Evolutionary conservation across 2,329 filamentous ascomycete genomes (phyloP).

Genomic region (Epicoccum sorghinum): DNA sequence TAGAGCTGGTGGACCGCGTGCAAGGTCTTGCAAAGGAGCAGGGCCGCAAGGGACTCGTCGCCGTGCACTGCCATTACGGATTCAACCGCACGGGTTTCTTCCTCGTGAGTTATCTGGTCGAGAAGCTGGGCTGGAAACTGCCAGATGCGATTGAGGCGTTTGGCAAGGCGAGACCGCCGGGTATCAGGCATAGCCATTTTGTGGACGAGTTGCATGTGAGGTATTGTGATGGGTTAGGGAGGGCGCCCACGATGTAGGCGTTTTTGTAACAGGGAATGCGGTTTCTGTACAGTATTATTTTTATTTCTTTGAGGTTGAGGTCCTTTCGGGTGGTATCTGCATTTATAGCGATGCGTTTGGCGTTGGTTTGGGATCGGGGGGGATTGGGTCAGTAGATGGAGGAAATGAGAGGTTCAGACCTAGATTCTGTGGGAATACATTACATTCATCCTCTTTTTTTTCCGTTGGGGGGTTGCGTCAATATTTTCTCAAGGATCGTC

Average conservation of each 20-base stretch:
- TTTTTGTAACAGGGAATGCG: too few species aligned
- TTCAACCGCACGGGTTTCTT: constrained; percentile 95
- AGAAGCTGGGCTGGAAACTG: constrained; percentile 73
- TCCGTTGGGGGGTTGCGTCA: too few species aligned
- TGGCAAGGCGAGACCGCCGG: constrained; percentile 72
- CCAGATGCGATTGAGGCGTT: constrained; percentile 82
- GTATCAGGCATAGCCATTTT: constrained; percentile 90
- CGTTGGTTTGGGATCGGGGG: neutral
- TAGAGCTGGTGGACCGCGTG: constrained; percentile 61
- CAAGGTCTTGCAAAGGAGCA: constrained; percentile 38
- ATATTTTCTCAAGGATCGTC: too few species aligned
- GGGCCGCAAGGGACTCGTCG: constrained; percentile 60
- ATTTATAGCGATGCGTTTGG: neutral
- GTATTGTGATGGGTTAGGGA: constrained; percentile 59
- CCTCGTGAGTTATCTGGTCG: constrained; percentile 87
- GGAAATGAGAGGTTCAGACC: too few species aligned
- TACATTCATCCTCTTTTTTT: too few species aligned
- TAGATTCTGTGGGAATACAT: too few species aligned
- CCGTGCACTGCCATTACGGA: constrained; percentile 93
- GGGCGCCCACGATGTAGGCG: too few species aligned
- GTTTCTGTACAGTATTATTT: neutral
- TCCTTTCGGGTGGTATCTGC: neutral
- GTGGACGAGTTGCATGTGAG: constrained; percentile 81
- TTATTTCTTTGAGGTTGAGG: neutral
- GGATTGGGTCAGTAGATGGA: neutral